Base-by-base conservation (phyloP, 2,329 filamentous ascomycete genomes). In the Epichloe typhina region DNA sequence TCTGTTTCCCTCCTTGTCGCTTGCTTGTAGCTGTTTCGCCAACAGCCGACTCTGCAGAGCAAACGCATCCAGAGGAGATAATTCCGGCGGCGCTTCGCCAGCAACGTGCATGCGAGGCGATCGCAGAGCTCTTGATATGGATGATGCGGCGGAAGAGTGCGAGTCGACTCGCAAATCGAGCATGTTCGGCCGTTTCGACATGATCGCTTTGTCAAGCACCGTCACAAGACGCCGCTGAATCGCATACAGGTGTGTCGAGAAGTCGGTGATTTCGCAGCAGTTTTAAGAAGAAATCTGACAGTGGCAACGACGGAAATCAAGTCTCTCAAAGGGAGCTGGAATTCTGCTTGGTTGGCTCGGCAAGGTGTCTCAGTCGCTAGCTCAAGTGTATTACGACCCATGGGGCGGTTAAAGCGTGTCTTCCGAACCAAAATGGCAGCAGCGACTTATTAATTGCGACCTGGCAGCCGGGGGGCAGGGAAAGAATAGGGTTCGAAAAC, bases 51-150 rank as follows among this genome's bases (percentile, higher is more conserved):
- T 94, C 64, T 97, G 91, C 55, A 91, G 77, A 21, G 91, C 91
- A 64, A 98, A 94, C 46, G 91, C 91, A 74, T 98, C 93, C 56
- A 98, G 78, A 11, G 93, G 93, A 7, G 93, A 97, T 51, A 97
- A 76, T 49, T 93, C 86, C 5, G 93, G 93, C 19, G 93, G 91
- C 1, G 86, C 78, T 59, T 91, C 86, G 54, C 87, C 87, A 52
- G 85, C 84, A 52, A 86, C 75, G 66, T 89, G 84, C 53, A 88
- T 71, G 54, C 85, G 82, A 41, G 86, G 85, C n/a, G 86, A 89
- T 56, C 76, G 74, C 36, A 83, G 67, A n/a, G 79, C 76, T 50
- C 74, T 75, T 17, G 75, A 72, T 49, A 72, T 62, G 11, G 69
- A 58, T 47, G 70, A 70, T 21, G 62, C 56, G 50, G 67, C 65